phyloP scores from a whole-genome alignment of 169 alveolate species.

The Plasmodium yoelii region DNA sequence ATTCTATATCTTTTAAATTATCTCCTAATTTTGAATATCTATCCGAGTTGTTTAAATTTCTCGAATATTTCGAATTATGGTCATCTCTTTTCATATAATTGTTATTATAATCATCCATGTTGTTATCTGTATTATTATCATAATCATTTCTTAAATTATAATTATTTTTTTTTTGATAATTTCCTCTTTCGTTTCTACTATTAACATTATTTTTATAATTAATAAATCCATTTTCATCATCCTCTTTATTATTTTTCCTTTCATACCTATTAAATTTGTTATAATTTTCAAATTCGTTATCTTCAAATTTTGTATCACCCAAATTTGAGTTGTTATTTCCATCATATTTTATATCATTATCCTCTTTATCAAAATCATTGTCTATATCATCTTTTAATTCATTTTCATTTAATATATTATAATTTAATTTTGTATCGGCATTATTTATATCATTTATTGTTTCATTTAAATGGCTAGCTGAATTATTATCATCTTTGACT shows the following conservation, averaged over 20 bases:
- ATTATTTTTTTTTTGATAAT: not conserved
- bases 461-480: not conserved
- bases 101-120: not conserved
- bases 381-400: not conserved
- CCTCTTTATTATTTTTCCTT: slow-evolving; percentile 4
- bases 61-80: not conserved
- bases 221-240: slow-evolving; percentile 50
- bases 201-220: not conserved
- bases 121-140: not conserved
- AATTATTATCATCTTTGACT: not conserved
- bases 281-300: slow-evolving; percentile 12
- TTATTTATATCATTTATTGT: not conserved
- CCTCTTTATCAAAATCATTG: not conserved
- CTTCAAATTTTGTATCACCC: not conserved
- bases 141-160: not conserved
- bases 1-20: slow-evolving; percentile 77
- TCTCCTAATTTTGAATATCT: slow-evolving; percentile 53
- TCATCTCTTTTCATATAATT: not conserved
- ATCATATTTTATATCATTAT: not conserved
- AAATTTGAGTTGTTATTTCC: too few species aligned
- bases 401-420: slow-evolving; percentile 8
- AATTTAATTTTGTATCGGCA: not conserved
- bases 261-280: slow-evolving; percentile 24
- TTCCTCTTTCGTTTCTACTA: slow-evolving; percentile 20
- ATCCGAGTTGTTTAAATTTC: slow-evolving; percentile 27